Base-by-base conservation (phyloP, 129 eudicot genomes). In the Chrysanthemum lavandulifolium region DNA sequence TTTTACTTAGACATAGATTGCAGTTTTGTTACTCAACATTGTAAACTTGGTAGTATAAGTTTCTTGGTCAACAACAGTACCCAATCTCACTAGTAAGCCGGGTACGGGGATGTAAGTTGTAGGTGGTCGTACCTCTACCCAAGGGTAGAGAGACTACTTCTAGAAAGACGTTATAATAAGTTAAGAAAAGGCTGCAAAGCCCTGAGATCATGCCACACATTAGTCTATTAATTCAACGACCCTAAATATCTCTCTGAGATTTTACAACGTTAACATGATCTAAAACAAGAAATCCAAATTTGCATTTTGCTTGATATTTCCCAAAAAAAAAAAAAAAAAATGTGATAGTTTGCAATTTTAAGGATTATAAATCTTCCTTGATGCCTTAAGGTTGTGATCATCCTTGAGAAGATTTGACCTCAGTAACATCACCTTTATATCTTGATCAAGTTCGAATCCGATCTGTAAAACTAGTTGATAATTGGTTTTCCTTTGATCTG, bases 401-500 rank as follows among this genome's bases (percentile, higher is more conserved):
- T 90, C 91, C 82, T 88, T 94, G 77, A 94, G 62, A 33, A 94
- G 88, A 73, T 84, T 94, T 59, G 98, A 91, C 63, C 98, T 87
- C 61, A 94, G 82, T 60, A 94, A 56, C 98, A 94, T 94, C 13
- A 88, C 84, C 83, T 84, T 90, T 6, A 94, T 93, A 77, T 90
- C 98, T 19, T 88, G 82, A 56, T 94, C 97, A 48, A 90, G 88
- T 56, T 90, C 98, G 16, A 45, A 62, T 33, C 98, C 98, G 0
- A 97, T 87, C 79, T 93, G 98, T 72, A 93, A 80, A 57, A 85
- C 97, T 11, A 89, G 85, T 65, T 94, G 98, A 73, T 88, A 94
- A 64, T 97, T 94, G 2, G 91, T 89, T 65, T 94, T 94, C 78
- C 99, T 88, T 84, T 94, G 99, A 82, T 94, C 99, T 18, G 99